These are phyloP conservation scores for Notholithocarpus densiflorus DNA, from an alignment of 306 rosid genomes.

Conservation along the genomic window DNA sequence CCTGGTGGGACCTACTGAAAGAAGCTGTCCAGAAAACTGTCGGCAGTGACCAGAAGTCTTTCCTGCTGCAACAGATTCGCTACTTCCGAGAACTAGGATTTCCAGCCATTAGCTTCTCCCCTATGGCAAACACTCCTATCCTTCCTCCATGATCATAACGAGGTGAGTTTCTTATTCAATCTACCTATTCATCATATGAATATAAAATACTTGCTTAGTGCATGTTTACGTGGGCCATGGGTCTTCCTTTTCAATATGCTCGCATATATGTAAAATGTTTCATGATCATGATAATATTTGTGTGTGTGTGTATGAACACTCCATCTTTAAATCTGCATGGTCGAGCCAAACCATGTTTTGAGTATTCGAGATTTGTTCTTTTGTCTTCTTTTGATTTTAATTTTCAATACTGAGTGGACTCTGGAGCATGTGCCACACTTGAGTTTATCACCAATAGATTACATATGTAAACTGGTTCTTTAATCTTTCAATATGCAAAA, in stretches of 20 bases:
- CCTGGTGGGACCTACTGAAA: constrained; percentile 85
- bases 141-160: constrained; percentile 96
- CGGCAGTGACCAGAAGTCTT: constrained; percentile 89
- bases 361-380: background rate
- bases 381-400: background rate
- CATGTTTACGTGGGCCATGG: background rate
- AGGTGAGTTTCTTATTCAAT: constrained; percentile 45
- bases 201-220: background rate
- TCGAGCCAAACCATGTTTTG: background rate
- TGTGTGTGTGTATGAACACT: background rate
- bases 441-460: background rate
- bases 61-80: constrained; percentile 83
- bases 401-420: background rate
- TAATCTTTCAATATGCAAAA: background rate
- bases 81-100: constrained; percentile 72
- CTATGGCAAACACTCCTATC: constrained; percentile 87
- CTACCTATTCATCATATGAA: background rate
- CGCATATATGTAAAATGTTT: background rate
- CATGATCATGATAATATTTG: background rate
- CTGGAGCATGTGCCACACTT: background rate
- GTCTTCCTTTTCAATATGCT: background rate
- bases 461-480: background rate
- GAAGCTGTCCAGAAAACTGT: too few species aligned
- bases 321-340: background rate
- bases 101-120: constrained; percentile 94